Percentiles rank a stretch among this genome's conserved stretches.
phyloP scores from a whole-genome alignment of 2,329 filamentous ascomycete genomes.

The Penicillium sp. region DNA sequence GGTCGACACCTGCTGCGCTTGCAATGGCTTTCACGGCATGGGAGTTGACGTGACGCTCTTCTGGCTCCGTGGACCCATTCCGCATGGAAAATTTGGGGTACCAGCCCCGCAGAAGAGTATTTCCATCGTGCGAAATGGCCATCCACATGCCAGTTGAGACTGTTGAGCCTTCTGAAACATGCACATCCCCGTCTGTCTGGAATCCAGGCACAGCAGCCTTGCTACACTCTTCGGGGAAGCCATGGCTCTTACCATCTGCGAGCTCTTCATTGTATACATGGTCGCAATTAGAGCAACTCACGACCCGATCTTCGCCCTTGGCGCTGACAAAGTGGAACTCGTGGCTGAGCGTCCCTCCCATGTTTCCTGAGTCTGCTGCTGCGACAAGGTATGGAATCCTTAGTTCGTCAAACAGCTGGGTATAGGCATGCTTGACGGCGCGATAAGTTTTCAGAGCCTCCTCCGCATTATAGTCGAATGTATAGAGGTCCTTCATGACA shows the following conservation, averaged over 20 bases:
- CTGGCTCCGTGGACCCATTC: conserved; percentile 32
- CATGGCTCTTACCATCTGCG: conserved; percentile 51
- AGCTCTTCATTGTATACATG: conserved; percentile 88
- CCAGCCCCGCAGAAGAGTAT: conserved; percentile 70
- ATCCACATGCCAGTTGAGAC: conserved; percentile 45
- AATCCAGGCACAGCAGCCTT: conserved; percentile 22
- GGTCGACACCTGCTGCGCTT: conserved; percentile 57
- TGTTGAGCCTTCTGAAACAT: conserved; percentile 28
- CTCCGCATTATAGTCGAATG: conserved; percentile 72
- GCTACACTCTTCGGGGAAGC: conserved; percentile 8
- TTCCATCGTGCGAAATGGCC: conserved; percentile 58
- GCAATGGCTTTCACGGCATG: conserved; percentile 64
- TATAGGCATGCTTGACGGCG: conserved; percentile 72
- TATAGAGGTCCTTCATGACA: conserved; percentile 97
- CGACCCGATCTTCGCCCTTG: conserved; percentile 82
- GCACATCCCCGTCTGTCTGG: conserved; percentile 25
- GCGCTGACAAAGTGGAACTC: conserved; percentile 85
- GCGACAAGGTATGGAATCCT: conserved; percentile 83
- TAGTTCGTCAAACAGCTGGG: conserved; percentile 75
- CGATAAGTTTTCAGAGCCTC: conserved; percentile 80
- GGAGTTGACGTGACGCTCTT: conserved; percentile 53
- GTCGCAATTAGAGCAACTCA: conserved; percentile 71
- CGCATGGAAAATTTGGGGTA: conserved; percentile 55
- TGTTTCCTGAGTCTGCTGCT: conserved; percentile 90
- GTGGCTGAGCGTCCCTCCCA: conserved; percentile 90